Evolutionary conservation across 1,139 yeast genomes (phyloP).

Genomic region (Debaryomyces sp.): DNA sequence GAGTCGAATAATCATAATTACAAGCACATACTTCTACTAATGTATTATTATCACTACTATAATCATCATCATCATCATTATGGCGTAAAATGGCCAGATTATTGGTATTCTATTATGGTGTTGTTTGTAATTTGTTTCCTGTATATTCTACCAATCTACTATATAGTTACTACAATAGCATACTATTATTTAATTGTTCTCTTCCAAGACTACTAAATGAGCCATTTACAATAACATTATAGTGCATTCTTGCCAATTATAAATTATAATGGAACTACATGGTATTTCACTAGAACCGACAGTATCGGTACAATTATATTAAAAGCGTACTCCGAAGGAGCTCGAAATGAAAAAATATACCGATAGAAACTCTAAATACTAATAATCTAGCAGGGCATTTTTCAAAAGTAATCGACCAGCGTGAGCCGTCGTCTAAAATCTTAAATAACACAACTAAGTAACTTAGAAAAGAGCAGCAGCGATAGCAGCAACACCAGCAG

Average conservation of each 20-base stretch:
- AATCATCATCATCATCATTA: not conserved
- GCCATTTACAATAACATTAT: not conserved
- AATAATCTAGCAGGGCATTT: not conserved
- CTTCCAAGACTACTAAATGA: not conserved
- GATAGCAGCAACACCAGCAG: constrained; percentile 52
- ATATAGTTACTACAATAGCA: constrained; percentile 2
- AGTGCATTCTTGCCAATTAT: not conserved
- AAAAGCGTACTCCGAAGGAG: not conserved
- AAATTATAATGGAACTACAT: not conserved
- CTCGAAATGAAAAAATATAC: not conserved
- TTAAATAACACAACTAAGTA: constrained; percentile 1
- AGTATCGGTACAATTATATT: not conserved
- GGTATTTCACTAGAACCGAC: not conserved
- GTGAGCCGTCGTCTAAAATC: not conserved
- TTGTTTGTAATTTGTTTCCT: not conserved
- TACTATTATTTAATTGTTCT: not conserved
- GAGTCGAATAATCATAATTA: not conserved
- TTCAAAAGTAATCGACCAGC: not conserved
- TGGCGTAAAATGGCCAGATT: not conserved
- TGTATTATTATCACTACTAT: not conserved
- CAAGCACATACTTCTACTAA: not conserved
- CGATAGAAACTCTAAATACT: not conserved
- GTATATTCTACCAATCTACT: not conserved
- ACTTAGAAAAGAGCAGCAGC: constrained; percentile 54
- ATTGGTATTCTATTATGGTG: not conserved